Conservation (phyloP, 1,284 basidiomycete species). For the Grifola frondosa region DNA sequence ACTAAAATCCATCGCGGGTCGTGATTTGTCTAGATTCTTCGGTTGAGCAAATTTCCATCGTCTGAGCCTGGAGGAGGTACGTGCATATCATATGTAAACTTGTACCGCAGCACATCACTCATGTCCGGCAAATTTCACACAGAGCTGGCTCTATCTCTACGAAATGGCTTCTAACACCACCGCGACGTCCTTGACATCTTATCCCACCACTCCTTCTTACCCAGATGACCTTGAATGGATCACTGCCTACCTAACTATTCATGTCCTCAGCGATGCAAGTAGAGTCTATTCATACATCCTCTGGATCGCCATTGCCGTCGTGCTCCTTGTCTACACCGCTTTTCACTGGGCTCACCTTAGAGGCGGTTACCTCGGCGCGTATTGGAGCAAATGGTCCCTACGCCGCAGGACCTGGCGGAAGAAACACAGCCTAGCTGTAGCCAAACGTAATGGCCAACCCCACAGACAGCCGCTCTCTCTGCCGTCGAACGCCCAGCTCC, state of each 20-base stretch:
- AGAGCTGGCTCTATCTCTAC: no score
- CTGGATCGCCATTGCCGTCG: conserved; percentile 47
- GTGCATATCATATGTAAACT: not conserved
- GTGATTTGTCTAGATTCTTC: no score
- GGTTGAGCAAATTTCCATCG: no score
- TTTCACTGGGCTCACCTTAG: conserved; percentile 42
- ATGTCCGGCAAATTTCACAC: not conserved
- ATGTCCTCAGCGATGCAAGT: conserved; percentile 48
- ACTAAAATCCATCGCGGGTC: no score
- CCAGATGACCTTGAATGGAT: conserved; percentile 51
- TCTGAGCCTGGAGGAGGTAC: no score
- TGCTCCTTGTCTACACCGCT: conserved; percentile 41
- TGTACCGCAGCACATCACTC: not conserved
- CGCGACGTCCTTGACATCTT: conserved; percentile 27
- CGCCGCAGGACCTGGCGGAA: conserved; percentile 52
- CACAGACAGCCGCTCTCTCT: conserved; percentile 49
- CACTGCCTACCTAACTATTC: conserved; percentile 53
- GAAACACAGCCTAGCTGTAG: conserved; percentile 35
- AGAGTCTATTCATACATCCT: conserved; percentile 58
- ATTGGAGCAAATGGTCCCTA: conserved; percentile 56
- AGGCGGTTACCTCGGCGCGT: conserved; percentile 44
- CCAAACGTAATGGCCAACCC: conserved; percentile 32
- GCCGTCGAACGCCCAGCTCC: conserved; percentile 62
- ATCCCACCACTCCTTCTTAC: conserved; percentile 47
- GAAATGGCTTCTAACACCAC: conserved; percentile 19